Conservation (phyloP, 176 grass and related monocot species). For the Cenchrus americanus region DNA sequence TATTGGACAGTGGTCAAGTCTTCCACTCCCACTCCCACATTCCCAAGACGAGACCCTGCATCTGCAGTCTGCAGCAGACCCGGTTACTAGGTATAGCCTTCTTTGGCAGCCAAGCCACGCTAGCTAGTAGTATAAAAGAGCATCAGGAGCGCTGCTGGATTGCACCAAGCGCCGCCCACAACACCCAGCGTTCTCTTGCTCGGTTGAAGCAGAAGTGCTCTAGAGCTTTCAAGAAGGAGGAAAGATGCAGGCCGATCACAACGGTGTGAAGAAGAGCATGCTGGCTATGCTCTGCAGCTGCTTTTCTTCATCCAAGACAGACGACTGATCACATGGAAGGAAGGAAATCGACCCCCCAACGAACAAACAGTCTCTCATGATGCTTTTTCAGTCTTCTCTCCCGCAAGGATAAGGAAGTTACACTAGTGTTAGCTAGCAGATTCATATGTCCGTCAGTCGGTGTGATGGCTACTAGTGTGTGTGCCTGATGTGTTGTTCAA, state of each 20-base stretch:
- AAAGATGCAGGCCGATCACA: constrained; percentile 21
- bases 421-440: neutral
- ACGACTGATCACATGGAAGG: neutral
- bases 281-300: constrained; percentile 31
- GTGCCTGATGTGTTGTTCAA: neutral
- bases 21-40: neutral
- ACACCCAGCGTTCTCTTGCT: neutral
- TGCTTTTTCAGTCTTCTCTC: neutral
- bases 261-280: constrained; percentile 44
- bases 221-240: neutral
- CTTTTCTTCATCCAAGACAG: constrained; percentile 36
- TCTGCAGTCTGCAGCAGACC: too few relatives aligned
- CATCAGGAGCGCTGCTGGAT: neutral
- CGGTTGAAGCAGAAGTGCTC: neutral
- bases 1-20: neutral
- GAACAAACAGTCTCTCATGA: neutral
- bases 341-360: neutral
- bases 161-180: neutral
- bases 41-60: neutral
- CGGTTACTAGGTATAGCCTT: neutral
- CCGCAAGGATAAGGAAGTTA: neutral
- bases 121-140: neutral
- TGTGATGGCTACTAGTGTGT: neutral
- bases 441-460: neutral
- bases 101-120: neutral